Evolutionary conservation across 2,329 filamentous ascomycete genomes (phyloP), one percentile per base, ranked within the genome.

Genomic region (Sarocladiaceae sp.): DNA sequence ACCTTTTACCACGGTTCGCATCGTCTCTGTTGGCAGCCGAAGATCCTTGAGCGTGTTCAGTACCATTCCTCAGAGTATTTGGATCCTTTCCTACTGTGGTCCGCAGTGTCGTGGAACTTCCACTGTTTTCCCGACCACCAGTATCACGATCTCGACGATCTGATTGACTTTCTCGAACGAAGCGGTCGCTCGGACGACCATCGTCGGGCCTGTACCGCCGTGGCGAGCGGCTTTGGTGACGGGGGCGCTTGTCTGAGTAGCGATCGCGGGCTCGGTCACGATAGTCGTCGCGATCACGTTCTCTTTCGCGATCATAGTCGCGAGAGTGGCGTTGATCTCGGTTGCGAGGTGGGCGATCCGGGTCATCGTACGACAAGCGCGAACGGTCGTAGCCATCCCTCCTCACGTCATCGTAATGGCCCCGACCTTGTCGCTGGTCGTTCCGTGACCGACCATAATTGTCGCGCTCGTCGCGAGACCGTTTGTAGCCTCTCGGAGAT

Each of bases 401-500:
- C 33, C 65, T 55, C 37, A 71, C 64, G 45, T 80, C 73, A 58
- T 85, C 80, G 67, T 83, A 80, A 53, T 77, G 76, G 26, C 75
- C 67, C 53, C 77, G 80, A 59, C 78, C 78, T 51, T 73, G 73
- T 57, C 82, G 72, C 32, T 75, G 64, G 53, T 85, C 81, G 63
- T 57, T 33, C n/a, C 46, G 60, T 42, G 53, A 47, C 33, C 58
- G 76, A 55, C 83, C 78, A 45, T 72, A 61, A 48, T 70, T 63
- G 53, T 82, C 74, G 51, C 78, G 74, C 47, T 84, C 80, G 55
- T 83, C 79, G 55, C 75, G 76, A 42, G 72, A 63, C 52, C 85
- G 77, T 65, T 90, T 90, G 55, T 76, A 76, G 47, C 78, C 82
- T 54, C 74, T 74, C 47, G 82, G 81, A 37, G 82, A 83, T 55